Conservation (phyloP, 768 basidiomycete species). For the Botryobasidium botryosum region DNA sequence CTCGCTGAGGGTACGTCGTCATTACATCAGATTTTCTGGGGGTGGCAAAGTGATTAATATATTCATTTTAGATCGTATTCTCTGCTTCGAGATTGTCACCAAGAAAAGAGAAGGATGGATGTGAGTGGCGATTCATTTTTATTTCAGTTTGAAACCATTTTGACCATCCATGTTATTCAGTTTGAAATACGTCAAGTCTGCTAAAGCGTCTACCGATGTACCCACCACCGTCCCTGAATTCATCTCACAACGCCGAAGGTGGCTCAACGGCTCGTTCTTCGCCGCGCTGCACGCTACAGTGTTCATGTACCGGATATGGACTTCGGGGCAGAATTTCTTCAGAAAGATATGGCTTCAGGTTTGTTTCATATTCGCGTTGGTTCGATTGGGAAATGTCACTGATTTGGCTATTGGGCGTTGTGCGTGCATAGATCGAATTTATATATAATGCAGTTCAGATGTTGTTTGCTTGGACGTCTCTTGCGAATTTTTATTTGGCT, state of each 20-base stretch:
- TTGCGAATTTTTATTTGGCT: conserved; percentile 87
- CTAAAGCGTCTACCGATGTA: conserved; percentile 92
- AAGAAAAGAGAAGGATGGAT: conserved; percentile 73
- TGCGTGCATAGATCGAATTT: conserved; percentile 52
- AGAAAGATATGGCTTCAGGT: conserved; percentile 58
- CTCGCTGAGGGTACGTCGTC: conserved; percentile 60
- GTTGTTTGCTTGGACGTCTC: conserved; percentile 83
- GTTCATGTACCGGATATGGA: conserved; percentile 78
- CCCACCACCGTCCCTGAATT: conserved; percentile 83
- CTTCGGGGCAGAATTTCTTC: conserved; percentile 78
- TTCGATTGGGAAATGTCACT: not conserved
- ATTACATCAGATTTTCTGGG: not conserved
- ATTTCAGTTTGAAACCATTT: not conserved
- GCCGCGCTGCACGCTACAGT: conserved; percentile 85
- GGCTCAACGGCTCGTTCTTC: conserved; percentile 80
- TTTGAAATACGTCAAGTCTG: conserved; percentile 79
- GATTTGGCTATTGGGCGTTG: not conserved
- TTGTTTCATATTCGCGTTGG: not conserved
- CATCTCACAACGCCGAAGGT: conserved; percentile 84
- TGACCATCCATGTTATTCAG: conserved; percentile 21
- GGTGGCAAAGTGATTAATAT: not conserved
- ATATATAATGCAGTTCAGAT: conserved; percentile 87
- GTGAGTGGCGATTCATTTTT: conserved; percentile 32
- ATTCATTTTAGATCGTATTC: conserved; percentile 26
- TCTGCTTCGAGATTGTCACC: conserved; percentile 87